Base-by-base conservation (phyloP, 768 basidiomycete species). In the Xanthoconium purpureum region DNA sequence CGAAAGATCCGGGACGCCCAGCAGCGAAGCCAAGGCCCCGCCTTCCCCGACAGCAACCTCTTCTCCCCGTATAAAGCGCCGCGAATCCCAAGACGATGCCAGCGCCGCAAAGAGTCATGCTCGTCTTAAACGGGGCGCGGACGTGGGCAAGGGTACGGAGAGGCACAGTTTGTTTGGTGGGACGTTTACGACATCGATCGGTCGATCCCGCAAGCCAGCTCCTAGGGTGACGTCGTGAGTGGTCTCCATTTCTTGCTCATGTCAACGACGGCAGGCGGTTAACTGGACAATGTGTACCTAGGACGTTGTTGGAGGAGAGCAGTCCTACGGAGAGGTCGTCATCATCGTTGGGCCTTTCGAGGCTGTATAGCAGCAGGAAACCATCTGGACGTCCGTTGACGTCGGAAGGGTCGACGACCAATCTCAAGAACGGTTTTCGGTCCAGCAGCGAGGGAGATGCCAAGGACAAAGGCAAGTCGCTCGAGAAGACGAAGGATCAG, bases 121-220 rank as follows among this genome's bases (percentile, higher is more conserved):
- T 24, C 77, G 82, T 55, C 57, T 68, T 17, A 86, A 82, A 71
- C 80, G 78, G 58, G 80, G 78, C 56, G 46, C 74, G 15, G 87
- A 88, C 50, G 74, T 62, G 11, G 60, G 72, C 60, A 77, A 74
- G 52, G 66, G 68, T 13, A 64, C 74, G 5, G 87, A 89, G 40
- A 76, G 90, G n/a, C 70, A 90, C 57, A 94, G 92, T 64, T 84
- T 96, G 64, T 96, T 97, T 65, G 90, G 89, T 14, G 80, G 78
- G 18, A 71, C 83, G 4, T 84, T 91, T 58, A 72, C 75, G 12
- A 80, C 83, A 1, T 75, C 84, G 6, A 65, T 90, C 52, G 82
- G 84, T 30, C 88, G 87, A 69, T 74, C 76, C 39, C 75, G 94
- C 61, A 95, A 97, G 68, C 94, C 94, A 1, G 80, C 92, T 0